phyloP scores from a whole-genome alignment of 345 rosid genomes.

The Ricinus communis region DNA sequence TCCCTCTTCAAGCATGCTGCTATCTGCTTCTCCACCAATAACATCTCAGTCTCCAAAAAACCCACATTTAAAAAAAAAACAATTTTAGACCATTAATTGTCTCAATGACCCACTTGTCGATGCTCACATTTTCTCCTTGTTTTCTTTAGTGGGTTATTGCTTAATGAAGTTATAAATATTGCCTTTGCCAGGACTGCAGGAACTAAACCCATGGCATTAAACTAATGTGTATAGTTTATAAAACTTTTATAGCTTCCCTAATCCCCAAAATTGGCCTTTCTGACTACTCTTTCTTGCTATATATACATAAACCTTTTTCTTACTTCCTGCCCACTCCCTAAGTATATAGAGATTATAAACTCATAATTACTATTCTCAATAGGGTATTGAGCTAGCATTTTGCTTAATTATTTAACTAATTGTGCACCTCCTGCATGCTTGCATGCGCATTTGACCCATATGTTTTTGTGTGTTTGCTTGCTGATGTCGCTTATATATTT shows the following conservation, averaged over 20 bases:
- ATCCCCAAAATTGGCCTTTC: conserved; percentile 38
- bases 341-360: conserved; percentile 56
- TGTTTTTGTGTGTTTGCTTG: conserved; percentile 41
- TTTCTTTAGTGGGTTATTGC: neutral
- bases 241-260: conserved; percentile 16
- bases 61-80: neutral
- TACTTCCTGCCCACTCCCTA: conserved; percentile 43
- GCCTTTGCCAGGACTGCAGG: conserved; percentile 42
- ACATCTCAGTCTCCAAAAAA: neutral
- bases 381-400: conserved; percentile 29
- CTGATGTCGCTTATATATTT: conserved; percentile 12
- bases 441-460: conserved; percentile 67
- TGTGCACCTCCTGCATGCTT: conserved; percentile 40
- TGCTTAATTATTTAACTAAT: conserved; percentile 31
- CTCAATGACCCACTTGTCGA: conserved; percentile 25
- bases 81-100: neutral
- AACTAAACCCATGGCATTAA: conserved; percentile 26
- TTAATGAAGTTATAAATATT: neutral
- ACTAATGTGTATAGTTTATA: neutral
- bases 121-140: neutral
- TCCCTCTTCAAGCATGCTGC: conserved; percentile 31
- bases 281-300: conserved; percentile 6
- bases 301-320: neutral
- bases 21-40: conserved; percentile 22
- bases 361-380: conserved; percentile 43